phyloP scores from a whole-genome alignment of 768 basidiomycete species.

The Polyporus arcularius region DNA sequence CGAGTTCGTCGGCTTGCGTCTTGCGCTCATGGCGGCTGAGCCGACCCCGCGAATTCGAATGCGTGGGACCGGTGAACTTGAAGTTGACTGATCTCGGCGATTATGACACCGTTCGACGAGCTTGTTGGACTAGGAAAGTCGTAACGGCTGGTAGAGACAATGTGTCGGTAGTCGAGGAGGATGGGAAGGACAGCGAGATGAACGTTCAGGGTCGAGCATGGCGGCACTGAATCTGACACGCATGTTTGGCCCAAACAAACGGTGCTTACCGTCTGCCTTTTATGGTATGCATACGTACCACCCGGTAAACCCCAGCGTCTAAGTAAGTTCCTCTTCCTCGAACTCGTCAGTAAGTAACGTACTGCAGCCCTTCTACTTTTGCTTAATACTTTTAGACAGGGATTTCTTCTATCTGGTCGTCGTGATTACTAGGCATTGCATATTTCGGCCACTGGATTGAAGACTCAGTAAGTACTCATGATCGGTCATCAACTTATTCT shows the following conservation, averaged over 20 bases:
- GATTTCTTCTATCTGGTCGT: too few species aligned
- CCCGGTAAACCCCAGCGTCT: too few species aligned
- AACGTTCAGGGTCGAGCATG: slow-evolving; percentile 23
- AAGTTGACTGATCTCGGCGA: slow-evolving; percentile 54
- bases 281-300: too few species aligned
- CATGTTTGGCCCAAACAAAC: slow-evolving; percentile 34
- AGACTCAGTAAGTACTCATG: too few species aligned
- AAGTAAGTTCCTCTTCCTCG: too few species aligned
- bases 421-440: too few species aligned
- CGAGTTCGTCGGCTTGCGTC: background rate
- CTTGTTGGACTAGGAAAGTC: slow-evolving; percentile 50
- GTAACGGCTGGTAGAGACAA: background rate
- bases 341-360: too few species aligned
- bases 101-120: slow-evolving; percentile 63
- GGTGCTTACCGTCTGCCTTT: slow-evolving; percentile 1
- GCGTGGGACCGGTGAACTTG: slow-evolving; percentile 23
- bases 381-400: too few species aligned
- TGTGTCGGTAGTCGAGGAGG: background rate
- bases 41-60: slow-evolving; percentile 6
- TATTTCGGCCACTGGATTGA: too few species aligned
- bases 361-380: too few species aligned
- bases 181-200: slow-evolving; percentile 15
- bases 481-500: too few species aligned
- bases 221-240: slow-evolving; percentile 22
- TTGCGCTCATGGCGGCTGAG: slow-evolving; percentile 18